A percentile compares a stretch with the other conserved stretches of the same genome.
Conservation (phyloP, 495 filamentous ascomycete species). For the Neurospora pannonica region DNA sequence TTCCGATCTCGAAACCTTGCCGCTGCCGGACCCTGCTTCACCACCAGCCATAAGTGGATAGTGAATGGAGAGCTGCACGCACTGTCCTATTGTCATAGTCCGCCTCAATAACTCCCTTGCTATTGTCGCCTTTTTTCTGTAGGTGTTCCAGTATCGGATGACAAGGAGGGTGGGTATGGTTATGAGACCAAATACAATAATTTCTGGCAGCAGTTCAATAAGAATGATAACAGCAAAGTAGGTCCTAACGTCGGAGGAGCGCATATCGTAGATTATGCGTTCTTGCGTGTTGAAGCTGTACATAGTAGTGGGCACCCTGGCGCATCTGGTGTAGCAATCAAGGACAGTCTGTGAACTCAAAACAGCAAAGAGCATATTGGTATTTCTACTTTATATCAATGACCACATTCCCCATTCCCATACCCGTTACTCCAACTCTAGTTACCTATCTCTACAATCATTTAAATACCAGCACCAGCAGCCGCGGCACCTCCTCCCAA, state of each 20-base stretch:
- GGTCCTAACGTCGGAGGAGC: background rate
- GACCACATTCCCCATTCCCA: background rate
- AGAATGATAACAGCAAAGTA: background rate
- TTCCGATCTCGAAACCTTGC: background rate
- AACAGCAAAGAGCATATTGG: background rate
- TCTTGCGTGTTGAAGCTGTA: background rate
- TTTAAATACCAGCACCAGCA: background rate
- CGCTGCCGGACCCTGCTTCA: background rate
- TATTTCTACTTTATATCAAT: background rate
- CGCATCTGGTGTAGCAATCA: background rate
- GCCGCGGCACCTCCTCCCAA: slow-evolving; percentile 2
- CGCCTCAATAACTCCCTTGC: background rate
- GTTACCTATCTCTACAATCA: background rate
- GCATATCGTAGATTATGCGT: background rate
- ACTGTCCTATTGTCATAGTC: background rate
- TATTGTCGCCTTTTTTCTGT: background rate
- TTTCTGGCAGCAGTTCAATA: background rate
- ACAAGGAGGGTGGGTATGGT: background rate
- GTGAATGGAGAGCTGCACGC: background rate
- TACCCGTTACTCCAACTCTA: background rate
- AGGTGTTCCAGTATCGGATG: background rate
- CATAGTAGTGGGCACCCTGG: background rate
- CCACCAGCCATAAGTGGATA: background rate
- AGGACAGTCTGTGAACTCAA: background rate
- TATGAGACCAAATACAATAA: background rate